Evolutionary conservation across 345 rosid species (phyloP), one percentile per base, ranked within the genome.

Genomic region (Gossypium rotundifolium): DNA sequence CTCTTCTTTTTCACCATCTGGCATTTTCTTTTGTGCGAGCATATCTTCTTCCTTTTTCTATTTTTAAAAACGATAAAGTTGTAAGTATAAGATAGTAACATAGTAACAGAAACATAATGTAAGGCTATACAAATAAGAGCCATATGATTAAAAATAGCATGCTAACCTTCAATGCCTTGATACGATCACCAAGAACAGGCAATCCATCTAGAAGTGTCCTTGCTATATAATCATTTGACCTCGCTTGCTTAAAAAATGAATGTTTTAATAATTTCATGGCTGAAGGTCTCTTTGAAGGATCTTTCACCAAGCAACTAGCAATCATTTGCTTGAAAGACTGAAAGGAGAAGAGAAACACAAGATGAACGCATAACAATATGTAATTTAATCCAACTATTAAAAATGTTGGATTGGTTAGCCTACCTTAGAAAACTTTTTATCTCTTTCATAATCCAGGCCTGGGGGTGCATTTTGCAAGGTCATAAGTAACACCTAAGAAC

Each of bases 381-480:
- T 44, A 58, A 55, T 55, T 68, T 67, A 2, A 66, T 20, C 58
- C 29, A 27, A 77, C 16, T 53, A 72, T 29, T 61, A 79, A 69
- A 57, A 67, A 74, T 73, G 66, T 52, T 58, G 66, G 63, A 70
- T 72, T 54, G 20, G 25, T 38, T 1, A 81, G 40, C 54, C 51
- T 80, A 93, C 99, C 94, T 90, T 95, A 11, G 99, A 95, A 77
- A 93, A 95, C 81, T 95, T 95, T 82, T 72, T 88, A 72, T 95
- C 99, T 81, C 98, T 88, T 84, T 95, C 99, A 55, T 93, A 95
- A 83, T 95, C 98, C 76, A 95, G 88, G 68, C 98, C 89, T 38
- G 99, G 99, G 14, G 98, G 98, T 75, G 98, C 98, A 84, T 91
- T 92, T 91, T 94, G 98, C 93, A 94, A 85, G 67, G 99, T 95